Evolutionary conservation across 2,329 filamentous ascomycete genomes (phyloP).

Genomic region (Exserohilum rostratum): DNA sequence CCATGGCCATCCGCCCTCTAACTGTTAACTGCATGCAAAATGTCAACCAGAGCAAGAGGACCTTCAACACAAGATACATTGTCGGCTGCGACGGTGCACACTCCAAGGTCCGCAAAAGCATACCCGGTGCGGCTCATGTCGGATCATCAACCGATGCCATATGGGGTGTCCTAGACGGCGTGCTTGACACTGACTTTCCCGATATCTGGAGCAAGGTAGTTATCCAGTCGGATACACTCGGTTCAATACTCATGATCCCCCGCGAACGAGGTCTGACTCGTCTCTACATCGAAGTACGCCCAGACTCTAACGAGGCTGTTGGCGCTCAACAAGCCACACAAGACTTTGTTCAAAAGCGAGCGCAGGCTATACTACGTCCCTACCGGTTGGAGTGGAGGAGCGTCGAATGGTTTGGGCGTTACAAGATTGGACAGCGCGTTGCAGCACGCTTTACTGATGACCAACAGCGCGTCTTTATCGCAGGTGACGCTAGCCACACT

Average conservation of each 20-base stretch:
- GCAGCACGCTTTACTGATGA: slow-evolving; percentile 54
- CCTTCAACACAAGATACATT: slow-evolving; percentile 66
- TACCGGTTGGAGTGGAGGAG: slow-evolving; percentile 54
- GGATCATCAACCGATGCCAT: slow-evolving; percentile 62
- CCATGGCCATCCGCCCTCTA: slow-evolving; percentile 47
- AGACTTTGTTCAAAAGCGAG: slow-evolving; percentile 73
- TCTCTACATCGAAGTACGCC: slow-evolving; percentile 58
- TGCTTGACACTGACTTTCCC: slow-evolving; percentile 73
- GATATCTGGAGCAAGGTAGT: slow-evolving; percentile 78
- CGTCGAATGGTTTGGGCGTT: slow-evolving; percentile 60
- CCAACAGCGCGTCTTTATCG: slow-evolving; percentile 54
- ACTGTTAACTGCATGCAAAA: slow-evolving; percentile 52
- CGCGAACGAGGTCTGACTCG: slow-evolving; percentile 75
- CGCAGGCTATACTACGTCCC: slow-evolving; percentile 55
- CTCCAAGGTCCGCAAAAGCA: slow-evolving; percentile 70
- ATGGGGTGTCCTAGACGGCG: slow-evolving; percentile 76
- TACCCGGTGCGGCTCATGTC: slow-evolving; percentile 55
- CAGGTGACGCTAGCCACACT: slow-evolving; percentile 55
- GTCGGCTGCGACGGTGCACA: slow-evolving; percentile 77
- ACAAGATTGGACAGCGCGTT: slow-evolving; percentile 58
- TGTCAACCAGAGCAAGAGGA: slow-evolving; percentile 45
- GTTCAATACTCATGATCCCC: slow-evolving; percentile 75
- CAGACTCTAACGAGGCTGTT: slow-evolving; percentile 40
- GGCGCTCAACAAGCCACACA: slow-evolving; percentile 55
- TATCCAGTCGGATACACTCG: slow-evolving; percentile 69